Base-by-base conservation (phyloP, 2,329 filamentous ascomycete genomes). In the Torrubiella hemipterigena region DNA sequence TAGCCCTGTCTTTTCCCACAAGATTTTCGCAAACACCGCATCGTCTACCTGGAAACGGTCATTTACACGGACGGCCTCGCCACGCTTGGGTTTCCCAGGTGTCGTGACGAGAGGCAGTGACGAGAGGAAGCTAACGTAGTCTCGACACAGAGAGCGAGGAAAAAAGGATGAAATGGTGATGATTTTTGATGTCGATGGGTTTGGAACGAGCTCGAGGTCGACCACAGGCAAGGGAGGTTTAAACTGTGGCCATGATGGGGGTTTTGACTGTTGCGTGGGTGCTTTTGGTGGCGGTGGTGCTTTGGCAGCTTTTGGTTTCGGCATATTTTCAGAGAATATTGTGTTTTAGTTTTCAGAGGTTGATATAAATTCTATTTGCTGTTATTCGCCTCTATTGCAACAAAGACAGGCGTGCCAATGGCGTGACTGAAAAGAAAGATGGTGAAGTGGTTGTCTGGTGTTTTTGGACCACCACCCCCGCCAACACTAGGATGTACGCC, bases 41-140 rank as follows among this genome's bases (percentile, higher is more conserved):
- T 95, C 87, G 17, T 86, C 63, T 14, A 93, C 61, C 56, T 93
- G 84, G 45, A 81, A 93, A 9, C 89, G 75, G 51, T 95, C 89
- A 51, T 95, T 95, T 28, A 94, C 81, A 21, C 89, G 69, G 7
- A 84, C 69, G 2, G 86, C 86, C 33, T 91, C 78, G 29, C 82
- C 84, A 38, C 74, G 77, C 52, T 82, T 89, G 2, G 84, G 84
- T 38, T 74, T 76, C 0, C 74, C 75, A 0, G 84, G 84, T 0
- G 84, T 93, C 1, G 84, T 93, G 27, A 69, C 69, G 27, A 93
- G 59, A 0, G 83, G 77, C 3, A 93, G 57, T 0, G 68, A 70
- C 32, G 56, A 56, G 1, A 93, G 68, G 45, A 89, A 91, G 1
- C 71, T 65, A 30, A 85, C 70, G 51, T 89, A 93, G 34, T 68